Conservation (phyloP, 441 rosid genomes). For the Metrosideros polymorpha region DNA sequence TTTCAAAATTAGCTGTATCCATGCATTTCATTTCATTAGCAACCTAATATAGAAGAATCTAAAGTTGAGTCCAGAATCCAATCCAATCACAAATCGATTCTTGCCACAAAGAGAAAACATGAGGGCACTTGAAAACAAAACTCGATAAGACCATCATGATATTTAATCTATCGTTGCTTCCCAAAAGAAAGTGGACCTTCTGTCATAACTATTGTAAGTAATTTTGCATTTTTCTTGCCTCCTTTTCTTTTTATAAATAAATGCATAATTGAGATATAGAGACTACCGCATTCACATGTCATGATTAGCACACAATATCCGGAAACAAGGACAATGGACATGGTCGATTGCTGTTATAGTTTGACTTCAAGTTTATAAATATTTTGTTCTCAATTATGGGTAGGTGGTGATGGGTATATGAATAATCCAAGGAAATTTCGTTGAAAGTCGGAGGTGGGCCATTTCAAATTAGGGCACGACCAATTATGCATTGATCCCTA, state of each 20-base stretch:
- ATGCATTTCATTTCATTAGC: not conserved
- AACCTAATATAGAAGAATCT: not conserved
- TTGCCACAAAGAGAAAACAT: not conserved
- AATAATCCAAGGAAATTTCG: not conserved
- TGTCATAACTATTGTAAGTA: not conserved
- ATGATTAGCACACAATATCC: not conserved
- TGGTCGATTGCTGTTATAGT: not conserved
- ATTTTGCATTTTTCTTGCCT: not conserved
- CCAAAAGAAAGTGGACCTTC: not conserved
- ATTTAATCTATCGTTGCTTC: not conserved
- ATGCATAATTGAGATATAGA: not conserved
- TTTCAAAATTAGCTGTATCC: not conserved
- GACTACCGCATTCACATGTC: not conserved
- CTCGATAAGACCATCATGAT: not conserved
- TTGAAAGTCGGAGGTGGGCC: not conserved
- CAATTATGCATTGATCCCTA: not conserved
- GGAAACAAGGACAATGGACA: not conserved
- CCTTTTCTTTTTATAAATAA: not conserved
- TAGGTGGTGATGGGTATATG: not conserved
- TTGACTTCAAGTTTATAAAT: not conserved
- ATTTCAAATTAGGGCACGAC: not conserved
- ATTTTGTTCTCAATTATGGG: not conserved
- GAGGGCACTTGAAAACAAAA: not conserved
- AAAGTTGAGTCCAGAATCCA: not conserved
- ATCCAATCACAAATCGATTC: not conserved